Conservation (phyloP, 192 early-diverging fungal genomes). For the Umbelopsis ramanniana region DNA sequence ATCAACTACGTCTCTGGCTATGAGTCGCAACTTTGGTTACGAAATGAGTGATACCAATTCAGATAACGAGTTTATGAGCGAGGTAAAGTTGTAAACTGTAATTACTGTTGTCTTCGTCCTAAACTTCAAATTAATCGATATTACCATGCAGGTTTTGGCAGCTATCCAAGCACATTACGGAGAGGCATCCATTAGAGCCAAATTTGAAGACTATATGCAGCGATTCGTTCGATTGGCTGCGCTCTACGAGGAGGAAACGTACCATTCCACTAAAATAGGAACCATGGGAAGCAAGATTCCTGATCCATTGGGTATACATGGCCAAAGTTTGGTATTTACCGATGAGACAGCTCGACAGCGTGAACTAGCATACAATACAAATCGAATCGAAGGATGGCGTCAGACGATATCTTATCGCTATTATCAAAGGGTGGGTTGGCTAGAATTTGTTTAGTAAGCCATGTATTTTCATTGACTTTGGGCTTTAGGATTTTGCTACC, state of each 20-base stretch:
- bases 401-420: slow-evolving; percentile 77
- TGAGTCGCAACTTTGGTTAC: background rate
- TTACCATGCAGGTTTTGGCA: slow-evolving; percentile 59
- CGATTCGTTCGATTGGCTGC: slow-evolving; percentile 82
- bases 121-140: slow-evolving; percentile 11
- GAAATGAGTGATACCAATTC: slow-evolving; percentile 21
- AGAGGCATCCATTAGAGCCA: slow-evolving; percentile 86
- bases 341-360: slow-evolving; percentile 67
- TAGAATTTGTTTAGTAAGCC: background rate
- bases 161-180: slow-evolving; percentile 85
- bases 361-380: slow-evolving; percentile 75
- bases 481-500: slow-evolving; percentile 59
- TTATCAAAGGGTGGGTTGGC: slow-evolving; percentile 54
- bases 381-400: slow-evolving; percentile 89
- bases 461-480: slow-evolving; percentile 1
- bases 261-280: slow-evolving; percentile 66
- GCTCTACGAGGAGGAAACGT: slow-evolving; percentile 74
- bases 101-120: slow-evolving; percentile 14
- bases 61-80: slow-evolving; percentile 62
- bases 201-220: slow-evolving; percentile 85
- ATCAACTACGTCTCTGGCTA: background rate
- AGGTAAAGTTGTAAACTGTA: slow-evolving; percentile 37
- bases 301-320: slow-evolving; percentile 56
- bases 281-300: slow-evolving; percentile 46
- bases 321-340: slow-evolving; percentile 71